These are phyloP conservation scores for Agaricus sinodeliciosus DNA, from an alignment of 768 basidiomycete species.

Conservation along the genomic window DNA sequence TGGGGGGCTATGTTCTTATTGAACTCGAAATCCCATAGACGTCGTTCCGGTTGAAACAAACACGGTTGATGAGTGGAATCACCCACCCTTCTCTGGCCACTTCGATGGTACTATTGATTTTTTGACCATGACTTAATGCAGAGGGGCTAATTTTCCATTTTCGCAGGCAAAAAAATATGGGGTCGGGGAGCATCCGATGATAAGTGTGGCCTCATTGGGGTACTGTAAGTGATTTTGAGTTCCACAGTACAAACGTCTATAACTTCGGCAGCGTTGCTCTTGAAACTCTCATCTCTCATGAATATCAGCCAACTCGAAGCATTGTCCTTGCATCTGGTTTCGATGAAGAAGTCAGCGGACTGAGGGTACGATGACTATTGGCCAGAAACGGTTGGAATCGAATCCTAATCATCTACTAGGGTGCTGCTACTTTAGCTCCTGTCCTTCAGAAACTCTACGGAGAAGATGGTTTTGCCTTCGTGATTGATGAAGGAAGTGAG, in stretches of 20 bases:
- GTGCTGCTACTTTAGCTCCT: slow-evolving; percentile 41
- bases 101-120: no score
- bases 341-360: slow-evolving; percentile 65
- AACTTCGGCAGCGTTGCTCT: slow-evolving; percentile 37
- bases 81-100: slow-evolving; percentile 59
- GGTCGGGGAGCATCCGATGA: slow-evolving; percentile 72
- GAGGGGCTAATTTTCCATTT: background rate
- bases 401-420: slow-evolving; percentile 27
- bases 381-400: background rate
- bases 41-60: slow-evolving; percentile 60
- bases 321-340: slow-evolving; percentile 65
- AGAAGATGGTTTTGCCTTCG: slow-evolving; percentile 60
- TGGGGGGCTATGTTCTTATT: background rate
- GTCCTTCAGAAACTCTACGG: slow-evolving; percentile 60
- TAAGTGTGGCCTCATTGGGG: slow-evolving; percentile 69
- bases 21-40: slow-evolving; percentile 28
- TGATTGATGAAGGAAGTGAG: slow-evolving; percentile 86
- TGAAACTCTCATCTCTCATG: slow-evolving; percentile 56
- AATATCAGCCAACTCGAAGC: slow-evolving; percentile 58
- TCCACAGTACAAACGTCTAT: background rate
- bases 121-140: no score
- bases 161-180: slow-evolving; percentile 51
- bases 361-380: slow-evolving; percentile 25
- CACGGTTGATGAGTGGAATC: slow-evolving; percentile 49
- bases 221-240: slow-evolving; percentile 36